Conservation (phyloP, 2,329 filamentous ascomycete species). For the Pleurostoma richardsiae region DNA sequence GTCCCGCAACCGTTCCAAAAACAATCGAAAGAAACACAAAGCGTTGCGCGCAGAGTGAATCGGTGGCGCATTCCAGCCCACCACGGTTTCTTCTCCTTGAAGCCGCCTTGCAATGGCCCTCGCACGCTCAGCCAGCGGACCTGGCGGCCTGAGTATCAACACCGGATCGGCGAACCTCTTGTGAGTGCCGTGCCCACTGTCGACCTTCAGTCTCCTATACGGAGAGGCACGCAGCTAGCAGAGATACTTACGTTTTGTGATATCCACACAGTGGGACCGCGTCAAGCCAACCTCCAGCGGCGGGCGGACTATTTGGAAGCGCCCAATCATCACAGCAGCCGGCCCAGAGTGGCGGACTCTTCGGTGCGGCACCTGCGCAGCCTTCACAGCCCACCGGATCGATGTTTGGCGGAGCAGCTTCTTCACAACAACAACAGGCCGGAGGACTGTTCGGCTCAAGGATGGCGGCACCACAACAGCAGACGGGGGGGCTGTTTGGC, state of each 20-base stretch:
- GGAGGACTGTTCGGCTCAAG: constrained; percentile 17
- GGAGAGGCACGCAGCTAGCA: no score
- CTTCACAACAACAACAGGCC: constrained; percentile 7
- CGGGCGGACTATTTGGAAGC: constrained; percentile 21
- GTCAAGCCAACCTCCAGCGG: constrained; percentile 23
- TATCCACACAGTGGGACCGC: constrained; percentile 17
- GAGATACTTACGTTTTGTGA: not conserved
- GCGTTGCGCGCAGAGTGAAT: no score
- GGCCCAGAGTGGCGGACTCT: constrained; percentile 27
- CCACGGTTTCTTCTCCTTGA: no score
- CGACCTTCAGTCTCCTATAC: no score
- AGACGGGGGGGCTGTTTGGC: constrained; percentile 2
- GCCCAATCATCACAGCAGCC: constrained; percentile 17
- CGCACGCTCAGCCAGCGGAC: constrained; percentile 54
- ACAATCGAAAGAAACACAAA: no score
- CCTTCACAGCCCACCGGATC: not conserved
- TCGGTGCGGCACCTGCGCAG: constrained; percentile 16
- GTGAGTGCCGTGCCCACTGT: constrained; percentile 26
- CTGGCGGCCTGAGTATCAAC: constrained; percentile 59
- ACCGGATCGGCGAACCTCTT: constrained; percentile 55
- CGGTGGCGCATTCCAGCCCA: no score
- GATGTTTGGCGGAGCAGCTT: no score
- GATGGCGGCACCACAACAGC: constrained; percentile 8
- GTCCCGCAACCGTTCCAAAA: no score
- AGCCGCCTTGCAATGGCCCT: constrained; percentile 33